phyloP scores from a whole-genome alignment of 345 rosid genomes.

The Mercurialis annua region DNA sequence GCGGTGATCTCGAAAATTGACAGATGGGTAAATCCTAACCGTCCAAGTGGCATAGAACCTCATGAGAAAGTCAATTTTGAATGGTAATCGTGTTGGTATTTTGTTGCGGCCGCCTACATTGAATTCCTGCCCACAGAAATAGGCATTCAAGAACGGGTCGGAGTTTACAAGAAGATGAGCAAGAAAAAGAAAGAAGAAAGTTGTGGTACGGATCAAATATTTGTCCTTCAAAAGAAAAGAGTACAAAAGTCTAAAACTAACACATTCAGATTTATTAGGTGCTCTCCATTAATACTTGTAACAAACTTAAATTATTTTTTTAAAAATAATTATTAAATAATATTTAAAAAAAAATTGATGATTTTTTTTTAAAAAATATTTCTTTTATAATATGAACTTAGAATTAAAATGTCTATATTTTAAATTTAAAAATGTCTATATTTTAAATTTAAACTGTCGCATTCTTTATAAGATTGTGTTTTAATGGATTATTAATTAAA shows the following conservation, averaged over 20 bases:
- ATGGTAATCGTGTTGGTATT: slow-evolving; percentile 20
- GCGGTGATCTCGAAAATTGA: not conserved
- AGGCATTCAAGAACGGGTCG: not conserved
- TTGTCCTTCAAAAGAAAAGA: not conserved
- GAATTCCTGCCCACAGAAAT: not conserved
- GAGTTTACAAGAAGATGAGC: not conserved
- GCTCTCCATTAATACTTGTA: not conserved
- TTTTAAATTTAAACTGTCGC: too few species aligned
- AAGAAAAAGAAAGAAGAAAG: too few species aligned
- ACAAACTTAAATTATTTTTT: too few species aligned
- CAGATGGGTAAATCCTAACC: not conserved
- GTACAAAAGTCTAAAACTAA: not conserved
- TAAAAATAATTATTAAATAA: too few species aligned
- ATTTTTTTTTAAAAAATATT: too few species aligned
- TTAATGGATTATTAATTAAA: too few species aligned
- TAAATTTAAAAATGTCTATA: too few species aligned
- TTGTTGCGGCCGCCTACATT: slow-evolving; percentile 21
- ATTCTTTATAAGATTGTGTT: too few species aligned
- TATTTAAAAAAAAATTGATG: too few species aligned
- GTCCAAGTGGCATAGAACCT: slow-evolving; percentile 4
- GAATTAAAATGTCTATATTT: too few species aligned
- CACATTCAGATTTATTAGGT: slow-evolving; percentile 1
- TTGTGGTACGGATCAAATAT: not conserved
- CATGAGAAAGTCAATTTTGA: not conserved
- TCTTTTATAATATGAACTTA: too few species aligned